phyloP scores from a whole-genome alignment of 441 rosid genomes.

The Capsella rubella region DNA sequence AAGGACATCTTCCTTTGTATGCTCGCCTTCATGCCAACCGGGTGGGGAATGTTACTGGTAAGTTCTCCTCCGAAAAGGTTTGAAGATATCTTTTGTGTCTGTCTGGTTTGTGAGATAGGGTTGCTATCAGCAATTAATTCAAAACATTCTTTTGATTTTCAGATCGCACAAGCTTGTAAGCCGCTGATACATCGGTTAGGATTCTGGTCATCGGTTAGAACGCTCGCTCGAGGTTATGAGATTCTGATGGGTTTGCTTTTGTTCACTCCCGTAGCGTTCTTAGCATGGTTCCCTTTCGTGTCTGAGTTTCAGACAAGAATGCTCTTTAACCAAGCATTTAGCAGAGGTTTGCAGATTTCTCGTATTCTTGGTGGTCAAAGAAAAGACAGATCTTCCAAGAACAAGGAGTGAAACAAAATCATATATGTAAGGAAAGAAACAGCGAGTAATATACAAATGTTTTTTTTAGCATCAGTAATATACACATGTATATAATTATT shows the following conservation, averaged over 20 bases:
- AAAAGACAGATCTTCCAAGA: conserved; percentile 64
- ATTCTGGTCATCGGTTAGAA: conserved; percentile 77
- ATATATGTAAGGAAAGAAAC: neutral
- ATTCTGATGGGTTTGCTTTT: conserved; percentile 79
- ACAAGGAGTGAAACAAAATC: conserved; percentile 51
- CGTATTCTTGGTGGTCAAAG: conserved; percentile 84
- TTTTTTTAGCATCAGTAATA: too few species aligned
- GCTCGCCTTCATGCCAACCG: conserved; percentile 87
- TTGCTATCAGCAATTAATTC: neutral
- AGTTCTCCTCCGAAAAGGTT: conserved; percentile 33
- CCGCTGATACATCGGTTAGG: conserved; percentile 64
- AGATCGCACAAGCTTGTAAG: conserved; percentile 89
- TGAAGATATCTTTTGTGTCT: conserved; percentile 1
- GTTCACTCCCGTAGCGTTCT: conserved; percentile 84
- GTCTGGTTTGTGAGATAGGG: conserved; percentile 9
- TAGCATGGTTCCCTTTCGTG: conserved; percentile 95
- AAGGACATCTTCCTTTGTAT: conserved; percentile 61
- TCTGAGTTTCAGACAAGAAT: conserved; percentile 91
- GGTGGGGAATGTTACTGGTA: conserved; percentile 82
- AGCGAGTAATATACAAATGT: conserved; percentile 59
- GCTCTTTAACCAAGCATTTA: conserved; percentile 97
- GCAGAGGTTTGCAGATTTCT: conserved; percentile 91
- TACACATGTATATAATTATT: conserved; percentile 69
- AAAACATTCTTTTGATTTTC: neutral
- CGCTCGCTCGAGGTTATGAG: conserved; percentile 85